These are phyloP conservation scores for Thozetella sp. DNA, from an alignment of 495 filamentous ascomycete genomes.

Conservation along the genomic window DNA sequence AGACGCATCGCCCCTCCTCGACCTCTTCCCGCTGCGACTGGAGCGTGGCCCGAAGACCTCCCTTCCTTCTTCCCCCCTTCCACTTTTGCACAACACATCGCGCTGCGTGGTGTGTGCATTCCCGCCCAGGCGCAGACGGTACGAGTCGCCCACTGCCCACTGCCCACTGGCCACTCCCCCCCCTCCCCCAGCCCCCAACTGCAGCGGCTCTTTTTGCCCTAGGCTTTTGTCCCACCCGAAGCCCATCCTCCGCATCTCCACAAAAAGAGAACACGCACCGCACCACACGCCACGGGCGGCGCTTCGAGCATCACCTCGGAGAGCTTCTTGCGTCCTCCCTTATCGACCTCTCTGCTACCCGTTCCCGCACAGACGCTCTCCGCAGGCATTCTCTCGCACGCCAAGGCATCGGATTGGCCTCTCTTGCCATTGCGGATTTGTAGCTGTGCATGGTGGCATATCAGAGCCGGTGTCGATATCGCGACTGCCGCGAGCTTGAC, in stretches of 20 bases:
- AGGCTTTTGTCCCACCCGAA: background rate
- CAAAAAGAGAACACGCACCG: background rate
- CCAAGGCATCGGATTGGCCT: too few species aligned
- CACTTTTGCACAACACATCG: background rate
- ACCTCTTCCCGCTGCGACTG: too few species aligned
- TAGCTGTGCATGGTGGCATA: background rate
- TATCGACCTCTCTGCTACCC: too few species aligned
- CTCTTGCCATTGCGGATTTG: background rate
- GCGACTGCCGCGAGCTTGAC: background rate
- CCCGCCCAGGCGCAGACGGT: too few species aligned
- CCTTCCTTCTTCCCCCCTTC: background rate
- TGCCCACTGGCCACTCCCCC: background rate
- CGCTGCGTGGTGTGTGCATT: too few species aligned
- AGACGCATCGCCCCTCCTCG: too few species aligned
- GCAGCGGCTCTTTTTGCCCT: background rate
- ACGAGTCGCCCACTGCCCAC: background rate
- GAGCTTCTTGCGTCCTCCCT: background rate
- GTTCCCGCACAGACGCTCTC: background rate
- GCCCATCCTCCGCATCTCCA: conserved; percentile 2
- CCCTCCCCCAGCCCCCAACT: background rate
- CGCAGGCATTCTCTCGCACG: background rate
- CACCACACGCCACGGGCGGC: background rate
- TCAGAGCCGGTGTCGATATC: background rate
- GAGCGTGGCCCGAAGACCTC: too few species aligned
- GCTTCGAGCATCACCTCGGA: too few species aligned